Percentiles rank a stretch among this genome's conserved stretches.
These are phyloP conservation scores for Punica granatum DNA, from an alignment of 345 rosid species.

Conservation along the genomic window DNA sequence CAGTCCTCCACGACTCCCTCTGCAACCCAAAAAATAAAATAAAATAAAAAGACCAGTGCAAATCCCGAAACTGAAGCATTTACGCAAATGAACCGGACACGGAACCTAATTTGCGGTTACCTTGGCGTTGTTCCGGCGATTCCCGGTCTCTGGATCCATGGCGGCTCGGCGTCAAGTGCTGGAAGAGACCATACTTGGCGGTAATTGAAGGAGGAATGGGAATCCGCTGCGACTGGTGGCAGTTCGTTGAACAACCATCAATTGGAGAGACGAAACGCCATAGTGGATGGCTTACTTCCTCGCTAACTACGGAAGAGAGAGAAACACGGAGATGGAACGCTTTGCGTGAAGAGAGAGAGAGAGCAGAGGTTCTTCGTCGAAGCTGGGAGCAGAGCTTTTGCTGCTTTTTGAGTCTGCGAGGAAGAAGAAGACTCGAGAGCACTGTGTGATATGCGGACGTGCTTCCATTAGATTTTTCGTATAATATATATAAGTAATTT, in stretches of 20 bases:
- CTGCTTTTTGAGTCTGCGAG: no score
- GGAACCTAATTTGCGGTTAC: background rate
- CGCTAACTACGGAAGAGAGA: background rate
- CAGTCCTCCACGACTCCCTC: slow-evolving; percentile 81
- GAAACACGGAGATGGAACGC: background rate
- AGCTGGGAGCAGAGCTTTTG: no score
- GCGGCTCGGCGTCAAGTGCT: background rate
- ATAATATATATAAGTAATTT: no score
- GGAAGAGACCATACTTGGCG: background rate
- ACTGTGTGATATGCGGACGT: background rate
- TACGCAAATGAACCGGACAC: background rate
- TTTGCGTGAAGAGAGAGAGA: background rate
- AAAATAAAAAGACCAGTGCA: background rate
- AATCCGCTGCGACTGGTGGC: background rate
- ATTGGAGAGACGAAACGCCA: background rate
- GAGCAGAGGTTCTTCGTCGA: background rate
- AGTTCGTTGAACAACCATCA: background rate
- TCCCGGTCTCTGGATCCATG: slow-evolving; percentile 17
- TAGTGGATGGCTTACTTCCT: background rate
- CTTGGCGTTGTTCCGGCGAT: slow-evolving; percentile 9
- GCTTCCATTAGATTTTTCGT: background rate
- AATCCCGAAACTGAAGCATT: background rate
- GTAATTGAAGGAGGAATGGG: background rate
- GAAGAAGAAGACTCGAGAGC: background rate
- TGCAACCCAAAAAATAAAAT: no score